Evolutionary conservation across 2,329 filamentous ascomycete genomes (phyloP), one percentile per base, ranked within the genome.

Genomic region (Cladosporium sp.): DNA sequence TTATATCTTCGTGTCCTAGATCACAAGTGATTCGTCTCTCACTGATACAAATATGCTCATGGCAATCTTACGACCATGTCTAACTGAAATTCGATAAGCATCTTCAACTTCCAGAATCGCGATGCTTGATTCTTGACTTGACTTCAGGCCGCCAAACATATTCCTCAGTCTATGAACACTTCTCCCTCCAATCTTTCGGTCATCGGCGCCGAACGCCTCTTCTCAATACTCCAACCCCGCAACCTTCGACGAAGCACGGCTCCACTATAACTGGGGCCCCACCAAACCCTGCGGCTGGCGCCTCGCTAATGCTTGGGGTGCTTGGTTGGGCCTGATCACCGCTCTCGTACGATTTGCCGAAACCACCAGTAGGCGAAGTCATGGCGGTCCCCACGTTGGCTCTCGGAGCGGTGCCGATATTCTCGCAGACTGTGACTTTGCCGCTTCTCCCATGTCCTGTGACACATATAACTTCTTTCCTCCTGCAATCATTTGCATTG

Each of bases 271-370:
- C 56, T 59, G 56, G 56, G 56, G 56, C 56, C 56, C 56, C 56
- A 59, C 56, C n/a, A 59, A 37, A 37, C 55, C n/a, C 23, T 40
- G 29, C n/a, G 21, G n/a, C n/a, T 23, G 55, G 37, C 56, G 56
- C 56, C 56, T 59, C 33, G 35, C 26, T n/a, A 59, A 59, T 59
- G 56, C 56, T 59, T 59, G 33, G 21, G 18, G 56, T 59, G 56
- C 56, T 59, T 59, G 56, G 40, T 59, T 59, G 56, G 56, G 56
- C 31, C 56, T 57, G 46, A 59, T 59, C 56, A 59, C 56, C 56
- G 56, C 37, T 23, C 37, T 59, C 56, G 35, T 59, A 59, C 56
- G 56, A 59, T 59, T 14, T 59, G 55, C 56, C 56, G 56, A 46
- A 29, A 40, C 18, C 56, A 23, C 11, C 11, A 59, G n/a, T 6